A percentile compares a stretch with the other conserved stretches of the same genome.
These are phyloP conservation scores for Udeniomyces megalosporus DNA, from an alignment of 768 basidiomycete genomes.

Conservation along the genomic window DNA sequence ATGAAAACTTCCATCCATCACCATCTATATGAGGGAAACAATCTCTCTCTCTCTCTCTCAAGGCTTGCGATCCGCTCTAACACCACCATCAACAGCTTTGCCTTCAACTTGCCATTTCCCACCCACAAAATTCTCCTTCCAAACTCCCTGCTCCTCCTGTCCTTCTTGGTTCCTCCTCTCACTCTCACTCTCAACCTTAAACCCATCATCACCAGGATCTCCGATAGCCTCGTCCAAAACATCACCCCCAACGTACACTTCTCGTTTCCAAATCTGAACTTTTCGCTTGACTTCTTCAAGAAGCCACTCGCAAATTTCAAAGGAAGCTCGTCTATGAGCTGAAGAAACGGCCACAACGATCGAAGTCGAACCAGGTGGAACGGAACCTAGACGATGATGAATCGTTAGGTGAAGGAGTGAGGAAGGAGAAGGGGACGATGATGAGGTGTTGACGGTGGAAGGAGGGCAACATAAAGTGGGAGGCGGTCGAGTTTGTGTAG, in stretches of 20 bases:
- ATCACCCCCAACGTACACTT: conserved; percentile 45
- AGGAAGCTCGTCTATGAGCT: conserved; percentile 68
- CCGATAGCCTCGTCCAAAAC: conserved; percentile 3
- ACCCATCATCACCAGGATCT: background rate
- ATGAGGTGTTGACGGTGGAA: background rate
- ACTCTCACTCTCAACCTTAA: conserved; percentile 36
- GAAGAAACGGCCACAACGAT: conserved; percentile 74
- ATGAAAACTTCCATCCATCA: too few species aligned
- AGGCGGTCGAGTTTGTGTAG: background rate
- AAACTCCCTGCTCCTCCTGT: conserved; percentile 43
- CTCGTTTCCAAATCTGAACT: conserved; percentile 82
- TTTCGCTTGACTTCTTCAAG: conserved; percentile 71
- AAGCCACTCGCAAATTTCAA: conserved; percentile 59
- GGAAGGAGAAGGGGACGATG: background rate
- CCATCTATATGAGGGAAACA: too few species aligned
- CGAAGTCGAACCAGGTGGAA: conserved; percentile 62
- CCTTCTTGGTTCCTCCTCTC: conserved; percentile 41
- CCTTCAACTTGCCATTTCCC: conserved; percentile 13
- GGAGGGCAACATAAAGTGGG: background rate
- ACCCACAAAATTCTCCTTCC: conserved; percentile 44
- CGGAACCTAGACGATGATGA: conserved; percentile 59
- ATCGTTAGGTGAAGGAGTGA: conserved; percentile 36
- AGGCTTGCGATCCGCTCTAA: too few species aligned
- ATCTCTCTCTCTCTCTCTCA: too few species aligned
- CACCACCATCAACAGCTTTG: too few species aligned